phyloP scores from a whole-genome alignment of 1,284 basidiomycete species.

The Irpex sp. region DNA sequence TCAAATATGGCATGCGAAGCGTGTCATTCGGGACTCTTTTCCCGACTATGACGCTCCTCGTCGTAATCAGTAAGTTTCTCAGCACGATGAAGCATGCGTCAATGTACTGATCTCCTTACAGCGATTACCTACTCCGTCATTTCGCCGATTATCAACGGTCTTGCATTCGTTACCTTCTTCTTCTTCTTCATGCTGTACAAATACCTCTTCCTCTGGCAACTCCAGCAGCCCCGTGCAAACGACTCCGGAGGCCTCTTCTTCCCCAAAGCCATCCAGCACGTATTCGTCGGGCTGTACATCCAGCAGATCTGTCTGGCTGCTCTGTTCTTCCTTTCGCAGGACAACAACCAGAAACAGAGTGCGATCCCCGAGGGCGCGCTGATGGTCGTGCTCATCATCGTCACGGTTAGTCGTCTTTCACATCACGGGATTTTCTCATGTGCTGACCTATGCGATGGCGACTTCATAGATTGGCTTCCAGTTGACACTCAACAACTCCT shows the following conservation, averaged over 20 bases:
- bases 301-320: conserved; percentile 77
- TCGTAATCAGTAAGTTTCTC: conserved; percentile 48
- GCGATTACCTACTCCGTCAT: conserved; percentile 82
- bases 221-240: conserved; percentile 63
- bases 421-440: neutral
- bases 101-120: neutral
- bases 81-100: neutral
- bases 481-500: conserved; percentile 61
- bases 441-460: too few relatives aligned
- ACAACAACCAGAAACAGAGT: conserved; percentile 44
- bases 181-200: conserved; percentile 85
- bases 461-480: conserved; percentile 56
- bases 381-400: conserved; percentile 77
- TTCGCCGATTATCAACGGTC: conserved; percentile 90
- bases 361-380: conserved; percentile 71
- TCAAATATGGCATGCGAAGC: conserved; percentile 64
- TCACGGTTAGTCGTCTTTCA: conserved; percentile 53
- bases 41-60: conserved; percentile 66
- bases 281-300: conserved; percentile 92
- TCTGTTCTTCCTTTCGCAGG: conserved; percentile 80
- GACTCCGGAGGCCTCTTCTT: conserved; percentile 97
- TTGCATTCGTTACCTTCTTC: conserved; percentile 79
- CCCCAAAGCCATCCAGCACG: conserved; percentile 87
- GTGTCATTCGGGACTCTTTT: conserved; percentile 86
- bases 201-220: conserved; percentile 80